A percentile compares a stretch with the other conserved stretches of the same genome.
These are phyloP conservation scores for Urochloa ruziziensis DNA, from an alignment of 176 grass and related monocot genomes.

Conservation along the genomic window DNA sequence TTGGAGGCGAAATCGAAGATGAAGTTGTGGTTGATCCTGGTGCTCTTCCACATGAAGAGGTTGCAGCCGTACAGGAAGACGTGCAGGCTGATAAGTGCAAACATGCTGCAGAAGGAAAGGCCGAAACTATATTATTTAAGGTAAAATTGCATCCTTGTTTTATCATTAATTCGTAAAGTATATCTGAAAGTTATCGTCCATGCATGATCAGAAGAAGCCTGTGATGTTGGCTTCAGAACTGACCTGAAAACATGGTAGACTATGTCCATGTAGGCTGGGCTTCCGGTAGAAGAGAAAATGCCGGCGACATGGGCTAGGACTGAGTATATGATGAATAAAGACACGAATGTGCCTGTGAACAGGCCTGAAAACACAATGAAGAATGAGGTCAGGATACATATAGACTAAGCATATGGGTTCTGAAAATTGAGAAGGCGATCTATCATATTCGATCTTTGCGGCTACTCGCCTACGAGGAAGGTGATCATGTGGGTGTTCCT, in stretches of 20 bases:
- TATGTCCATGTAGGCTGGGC: conserved; percentile 69
- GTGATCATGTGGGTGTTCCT: conserved; percentile 81
- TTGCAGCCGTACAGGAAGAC: conserved; percentile 94
- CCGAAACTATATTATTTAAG: background rate
- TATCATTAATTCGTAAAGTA: background rate
- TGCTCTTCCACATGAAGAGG: conserved; percentile 79
- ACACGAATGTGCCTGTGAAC: conserved; percentile 87
- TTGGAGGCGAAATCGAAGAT: conserved; percentile 73
- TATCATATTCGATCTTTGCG: background rate
- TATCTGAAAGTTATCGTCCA: too few relatives aligned
- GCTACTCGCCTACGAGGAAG: conserved; percentile 71
- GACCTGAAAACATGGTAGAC: conserved; percentile 95
- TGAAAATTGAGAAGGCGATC: background rate
- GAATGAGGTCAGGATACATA: background rate
- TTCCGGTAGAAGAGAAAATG: conserved; percentile 68
- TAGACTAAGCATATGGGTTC: background rate
- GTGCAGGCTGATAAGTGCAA: conserved; percentile 87
- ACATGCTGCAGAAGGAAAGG: conserved; percentile 56
- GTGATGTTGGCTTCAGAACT: background rate
- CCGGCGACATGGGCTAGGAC: conserved; percentile 75
- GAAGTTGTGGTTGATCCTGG: conserved; percentile 86
- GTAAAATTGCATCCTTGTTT: background rate
- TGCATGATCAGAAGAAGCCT: background rate
- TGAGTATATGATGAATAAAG: conserved; percentile 76
- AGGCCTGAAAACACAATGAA: conserved; percentile 48